Percentiles rank a stretch among this genome's conserved stretches.
Evolutionary conservation across 2,329 filamentous ascomycete species (phyloP).

Genomic region (Pseudocercospora crystallina): DNA sequence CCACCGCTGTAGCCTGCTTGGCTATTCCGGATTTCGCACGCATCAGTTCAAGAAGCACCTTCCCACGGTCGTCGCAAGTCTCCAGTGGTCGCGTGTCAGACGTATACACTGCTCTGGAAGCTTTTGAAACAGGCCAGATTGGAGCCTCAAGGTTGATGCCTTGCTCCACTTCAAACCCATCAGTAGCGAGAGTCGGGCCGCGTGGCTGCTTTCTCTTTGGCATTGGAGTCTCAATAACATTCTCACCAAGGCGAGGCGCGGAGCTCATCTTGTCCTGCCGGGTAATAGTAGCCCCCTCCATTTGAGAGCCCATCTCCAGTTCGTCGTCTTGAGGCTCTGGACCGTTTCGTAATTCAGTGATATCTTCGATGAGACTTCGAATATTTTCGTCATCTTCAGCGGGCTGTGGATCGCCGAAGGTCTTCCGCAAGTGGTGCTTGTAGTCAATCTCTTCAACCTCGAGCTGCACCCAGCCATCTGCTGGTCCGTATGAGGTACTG

Average conservation of each 20-base stretch:
- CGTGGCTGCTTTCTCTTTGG: constrained; percentile 7
- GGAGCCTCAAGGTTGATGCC: constrained; percentile 31
- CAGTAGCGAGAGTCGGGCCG: constrained; percentile 20
- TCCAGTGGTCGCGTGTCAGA: too few relatives aligned
- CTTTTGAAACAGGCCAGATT: constrained; percentile 5
- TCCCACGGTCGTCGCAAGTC: not conserved
- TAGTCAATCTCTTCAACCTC: constrained; percentile 30
- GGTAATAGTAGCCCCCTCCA: not conserved
- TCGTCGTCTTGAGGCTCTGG: constrained; percentile 9
- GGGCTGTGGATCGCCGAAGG: constrained; percentile 18
- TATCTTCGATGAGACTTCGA: constrained; percentile 20
- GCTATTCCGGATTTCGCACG: not conserved
- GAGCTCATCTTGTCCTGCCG: not conserved
- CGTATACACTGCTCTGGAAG: too few relatives aligned
- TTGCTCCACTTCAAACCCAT: constrained; percentile 27
- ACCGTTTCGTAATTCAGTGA: constrained; percentile 20
- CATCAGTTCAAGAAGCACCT: constrained; percentile 3
- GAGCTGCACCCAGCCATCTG: constrained; percentile 28
- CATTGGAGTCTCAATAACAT: too few relatives aligned
- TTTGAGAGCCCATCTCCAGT: not conserved
- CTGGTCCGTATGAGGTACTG: constrained; percentile 29
- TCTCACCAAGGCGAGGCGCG: not conserved
- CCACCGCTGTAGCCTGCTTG: not conserved
- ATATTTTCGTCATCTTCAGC: constrained; percentile 23
- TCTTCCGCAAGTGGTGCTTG: constrained; percentile 27